phyloP scores from a whole-genome alignment of 768 basidiomycete species.

The Pleurotus djamor region DNA sequence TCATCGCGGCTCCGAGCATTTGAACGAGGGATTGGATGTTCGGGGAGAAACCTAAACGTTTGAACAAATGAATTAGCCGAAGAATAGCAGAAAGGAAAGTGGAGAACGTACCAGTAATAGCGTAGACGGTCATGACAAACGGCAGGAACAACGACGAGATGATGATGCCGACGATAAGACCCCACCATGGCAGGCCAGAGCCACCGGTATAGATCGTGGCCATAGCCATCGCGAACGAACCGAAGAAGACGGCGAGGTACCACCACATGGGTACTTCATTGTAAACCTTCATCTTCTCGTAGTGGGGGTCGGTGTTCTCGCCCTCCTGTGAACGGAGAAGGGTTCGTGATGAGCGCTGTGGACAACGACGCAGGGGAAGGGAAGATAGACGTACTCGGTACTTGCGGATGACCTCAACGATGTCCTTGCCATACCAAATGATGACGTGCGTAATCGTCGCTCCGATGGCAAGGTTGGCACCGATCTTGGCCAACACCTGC shows the following conservation, averaged over 20 bases:
- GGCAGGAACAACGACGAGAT: conserved; percentile 47
- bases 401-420: conserved; percentile 36
- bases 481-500: conserved; percentile 39
- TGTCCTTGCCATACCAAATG: conserved; percentile 52
- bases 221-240: conserved; percentile 49
- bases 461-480: conserved; percentile 34
- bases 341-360: too few species aligned
- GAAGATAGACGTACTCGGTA: conserved; percentile 28
- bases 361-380: too few species aligned
- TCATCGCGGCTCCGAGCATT: conserved; percentile 48
- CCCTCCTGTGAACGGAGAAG: conserved; percentile 16
- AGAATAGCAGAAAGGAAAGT: conserved; percentile 3
- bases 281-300: conserved; percentile 50
- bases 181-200: conserved; percentile 62
- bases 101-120: conserved; percentile 38
- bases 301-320: conserved; percentile 49
- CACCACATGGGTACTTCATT: conserved; percentile 48
- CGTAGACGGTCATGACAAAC: conserved; percentile 52
- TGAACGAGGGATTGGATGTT: conserved; percentile 25
- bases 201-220: conserved; percentile 50
- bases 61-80: too few species aligned
- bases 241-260: conserved; percentile 41
- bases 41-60: conserved; percentile 35
- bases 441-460: conserved; percentile 50
- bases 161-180: conserved; percentile 48